A percentile compares a stretch with the other conserved stretches of the same genome.
These are phyloP conservation scores for Meira nashicola DNA, from an alignment of 1,284 basidiomycete genomes.

Conservation along the genomic window DNA sequence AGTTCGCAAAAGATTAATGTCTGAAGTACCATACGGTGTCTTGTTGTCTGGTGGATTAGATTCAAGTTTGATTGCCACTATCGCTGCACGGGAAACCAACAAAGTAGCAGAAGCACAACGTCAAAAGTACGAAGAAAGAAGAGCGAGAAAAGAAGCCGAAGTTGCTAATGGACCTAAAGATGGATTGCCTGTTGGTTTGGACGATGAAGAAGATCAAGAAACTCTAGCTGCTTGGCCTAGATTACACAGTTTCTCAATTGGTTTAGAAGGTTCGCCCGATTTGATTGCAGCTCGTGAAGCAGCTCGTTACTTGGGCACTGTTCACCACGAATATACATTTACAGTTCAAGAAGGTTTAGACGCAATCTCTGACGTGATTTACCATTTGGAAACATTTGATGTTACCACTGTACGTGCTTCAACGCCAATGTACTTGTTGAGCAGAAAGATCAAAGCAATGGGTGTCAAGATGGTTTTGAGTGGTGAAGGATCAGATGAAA, in stretches of 20 bases:
- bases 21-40: conserved; percentile 97
- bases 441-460: conserved; percentile 98
- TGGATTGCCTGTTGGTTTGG: conserved; percentile 25
- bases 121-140: conserved; percentile 61
- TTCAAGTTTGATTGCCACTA: conserved; percentile 89
- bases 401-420: conserved; percentile 97
- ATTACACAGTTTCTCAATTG: conserved; percentile 96
- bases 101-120: conserved; percentile 59
- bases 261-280: conserved; percentile 91
- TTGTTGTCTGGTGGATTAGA: conserved; percentile 92
- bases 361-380: conserved; percentile 94
- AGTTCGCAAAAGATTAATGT: conserved; percentile 94
- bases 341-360: conserved; percentile 98
- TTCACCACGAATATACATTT: conserved; percentile 97
- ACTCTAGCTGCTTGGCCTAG: conserved; percentile 78
- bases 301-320: conserved; percentile 86
- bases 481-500: conserved; percentile 96
- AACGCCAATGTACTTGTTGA: conserved; percentile 95
- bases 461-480: conserved; percentile 99
- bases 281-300: conserved; percentile 89
- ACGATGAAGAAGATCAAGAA: conserved; percentile 50
- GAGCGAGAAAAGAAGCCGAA: conserved; percentile 43
- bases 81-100: conserved; percentile 95
- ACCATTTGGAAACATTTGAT: conserved; percentile 98
- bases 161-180: conserved; percentile 20